These are phyloP conservation scores for Dactylellina cionopaga DNA, from an alignment of 2,329 filamentous ascomycete genomes.

Conservation along the genomic window DNA sequence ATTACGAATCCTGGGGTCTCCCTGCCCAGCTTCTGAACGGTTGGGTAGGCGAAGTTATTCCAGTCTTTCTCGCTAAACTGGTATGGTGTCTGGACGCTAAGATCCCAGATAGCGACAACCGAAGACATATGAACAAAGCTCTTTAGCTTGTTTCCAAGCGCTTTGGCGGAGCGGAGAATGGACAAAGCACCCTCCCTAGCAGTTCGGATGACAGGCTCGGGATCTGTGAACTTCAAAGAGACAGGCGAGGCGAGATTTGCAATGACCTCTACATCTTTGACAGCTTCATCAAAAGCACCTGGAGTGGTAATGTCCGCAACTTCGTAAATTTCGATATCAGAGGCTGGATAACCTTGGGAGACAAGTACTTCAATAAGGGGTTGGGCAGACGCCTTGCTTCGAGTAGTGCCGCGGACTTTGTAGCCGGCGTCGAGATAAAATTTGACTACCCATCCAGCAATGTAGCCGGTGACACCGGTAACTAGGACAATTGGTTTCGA, in stretches of 20 bases:
- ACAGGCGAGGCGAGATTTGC: constrained; percentile 58
- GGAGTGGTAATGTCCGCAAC: constrained; percentile 77
- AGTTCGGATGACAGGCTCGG: constrained; percentile 65
- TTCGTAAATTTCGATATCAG: constrained; percentile 61
- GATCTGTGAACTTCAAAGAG: constrained; percentile 60
- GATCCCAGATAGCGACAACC: constrained; percentile 63
- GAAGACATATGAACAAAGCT: constrained; percentile 72
- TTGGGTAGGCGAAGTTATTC: constrained; percentile 59
- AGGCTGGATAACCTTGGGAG: constrained; percentile 26
- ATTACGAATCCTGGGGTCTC: constrained; percentile 55
- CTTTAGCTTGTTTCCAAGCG: constrained; percentile 69
- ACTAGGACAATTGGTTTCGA: constrained; percentile 40
- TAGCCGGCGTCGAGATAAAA: constrained; percentile 63
- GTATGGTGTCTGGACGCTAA: constrained; percentile 25
- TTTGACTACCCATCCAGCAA: constrained; percentile 67
- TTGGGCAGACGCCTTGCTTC: constrained; percentile 59
- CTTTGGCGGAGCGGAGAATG: constrained; percentile 75
- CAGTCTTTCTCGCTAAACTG: constrained; percentile 62
- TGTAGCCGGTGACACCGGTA: constrained; percentile 61
- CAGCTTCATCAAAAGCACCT: constrained; percentile 73
- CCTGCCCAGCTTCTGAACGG: constrained; percentile 46
- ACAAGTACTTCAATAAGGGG: constrained; percentile 36
- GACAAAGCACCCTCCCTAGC: constrained; percentile 70
- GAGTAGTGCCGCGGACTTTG: constrained; percentile 64
- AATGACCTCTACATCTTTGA: constrained; percentile 55